Evolutionary conservation across 495 filamentous ascomycete species (phyloP).

Genomic region (Penicillium egyptiacum): DNA sequence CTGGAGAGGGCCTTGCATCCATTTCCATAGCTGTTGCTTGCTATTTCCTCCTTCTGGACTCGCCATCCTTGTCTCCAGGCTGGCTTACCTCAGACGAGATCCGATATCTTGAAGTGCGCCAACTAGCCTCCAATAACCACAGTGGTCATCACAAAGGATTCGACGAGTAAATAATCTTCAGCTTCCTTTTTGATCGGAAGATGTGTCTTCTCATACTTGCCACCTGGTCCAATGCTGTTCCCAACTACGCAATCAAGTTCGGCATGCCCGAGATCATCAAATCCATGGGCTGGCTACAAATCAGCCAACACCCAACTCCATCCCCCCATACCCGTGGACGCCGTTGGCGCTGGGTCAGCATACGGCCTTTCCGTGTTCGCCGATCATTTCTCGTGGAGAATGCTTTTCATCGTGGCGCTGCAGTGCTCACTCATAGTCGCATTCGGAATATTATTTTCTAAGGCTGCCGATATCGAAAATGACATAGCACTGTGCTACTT

Average conservation of each 20-base stretch:
- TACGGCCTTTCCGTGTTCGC: slow-evolving; percentile 21
- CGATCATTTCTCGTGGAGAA: slow-evolving; percentile 28
- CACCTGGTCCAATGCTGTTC: slow-evolving; percentile 51
- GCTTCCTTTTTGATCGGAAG: slow-evolving; percentile 22
- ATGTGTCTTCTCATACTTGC: slow-evolving; percentile 19
- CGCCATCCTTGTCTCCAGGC: slow-evolving; percentile 17
- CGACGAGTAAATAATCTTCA: slow-evolving; percentile 7
- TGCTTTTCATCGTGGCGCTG: slow-evolving; percentile 28
- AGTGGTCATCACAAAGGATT: slow-evolving; percentile 8
- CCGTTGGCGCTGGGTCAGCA: slow-evolving; percentile 21
- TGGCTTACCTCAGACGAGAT: slow-evolving; percentile 24
- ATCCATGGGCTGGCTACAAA: slow-evolving; percentile 50
- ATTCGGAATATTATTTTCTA: slow-evolving; percentile 21
- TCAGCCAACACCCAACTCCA: slow-evolving; percentile 38
- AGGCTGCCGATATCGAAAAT: slow-evolving; percentile 16
- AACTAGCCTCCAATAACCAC: slow-evolving; percentile 9
- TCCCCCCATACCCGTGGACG: slow-evolving; percentile 34
- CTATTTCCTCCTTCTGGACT: slow-evolving; percentile 23
- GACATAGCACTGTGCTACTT: slow-evolving; percentile 29
- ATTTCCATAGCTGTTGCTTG: slow-evolving; percentile 33
- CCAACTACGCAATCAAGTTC: slow-evolving; percentile 50
- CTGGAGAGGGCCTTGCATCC: slow-evolving; percentile 51
- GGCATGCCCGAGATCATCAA: slow-evolving; percentile 52
- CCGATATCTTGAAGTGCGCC: slow-evolving; percentile 20
- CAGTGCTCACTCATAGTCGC: slow-evolving; percentile 17